Evolutionary conservation across 2,329 filamentous ascomycete genomes (phyloP), one percentile per base, ranked within the genome.

Genomic region (Pseudocercospora crystallina): DNA sequence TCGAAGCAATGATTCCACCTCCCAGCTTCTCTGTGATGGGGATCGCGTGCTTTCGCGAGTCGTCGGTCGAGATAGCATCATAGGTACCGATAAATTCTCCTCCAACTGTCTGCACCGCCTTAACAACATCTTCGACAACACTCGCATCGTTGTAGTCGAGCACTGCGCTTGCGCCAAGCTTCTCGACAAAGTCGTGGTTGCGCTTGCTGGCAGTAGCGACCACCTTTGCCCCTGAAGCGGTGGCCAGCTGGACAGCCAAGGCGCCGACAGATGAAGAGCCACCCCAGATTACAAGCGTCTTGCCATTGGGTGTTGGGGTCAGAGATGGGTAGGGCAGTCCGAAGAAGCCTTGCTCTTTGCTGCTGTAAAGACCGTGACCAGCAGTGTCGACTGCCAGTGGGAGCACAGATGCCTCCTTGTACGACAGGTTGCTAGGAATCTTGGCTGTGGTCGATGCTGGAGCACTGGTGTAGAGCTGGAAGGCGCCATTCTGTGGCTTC

Each of bases 331-430:
- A 60, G 0, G 71, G 66, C 4, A 76, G 66, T 8, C 63, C 69
- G 8, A 77, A 67, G 34, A 68, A 62, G 14, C 55, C 57, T 32
- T 62, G 56, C 12, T 52, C 43, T 34, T 67, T 62, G 14, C 66
- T 61, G 51, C 68, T 66, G 65, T 72, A 76, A 11, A 77, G 69
- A 20, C 69, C 71, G n/a, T 65, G 62, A 13, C 71, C 63, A 12
- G 74, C 73, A 3, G 75, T 76, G 17, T 71, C 71, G 48, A 76
- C 64, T 14, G 71, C 71, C 8, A 76, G 65, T 1, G 75, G 75
- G 2, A 77, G 67, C 17, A 76, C 73, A 26, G 65, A 57, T 20
- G 68, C 75, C 8, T 70, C 53, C 8, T 59, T 67, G 59, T 65
- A 77, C 42, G 68, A 62, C 29, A 75, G 53, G 8, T 60, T 62